Conservation (phyloP, 1,139 yeast species). For the Kodamaea suecica region DNA sequence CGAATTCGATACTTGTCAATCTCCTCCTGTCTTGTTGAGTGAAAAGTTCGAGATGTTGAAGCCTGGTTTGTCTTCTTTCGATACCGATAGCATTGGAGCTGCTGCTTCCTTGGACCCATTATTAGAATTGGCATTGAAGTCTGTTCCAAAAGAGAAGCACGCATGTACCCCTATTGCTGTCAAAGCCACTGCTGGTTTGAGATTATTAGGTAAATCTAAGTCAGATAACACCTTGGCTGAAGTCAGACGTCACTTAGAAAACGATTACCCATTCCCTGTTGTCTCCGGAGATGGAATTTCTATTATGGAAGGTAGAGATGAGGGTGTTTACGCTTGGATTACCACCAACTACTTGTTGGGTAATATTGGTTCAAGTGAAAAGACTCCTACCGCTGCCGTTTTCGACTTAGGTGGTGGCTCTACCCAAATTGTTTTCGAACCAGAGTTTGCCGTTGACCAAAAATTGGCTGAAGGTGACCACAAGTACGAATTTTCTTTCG, state of each 20-base stretch:
- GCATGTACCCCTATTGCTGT: constrained; percentile 90
- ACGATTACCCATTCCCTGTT: constrained; percentile 85
- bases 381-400: constrained; percentile 87
- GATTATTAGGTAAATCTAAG: constrained; percentile 77
- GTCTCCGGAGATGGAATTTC: constrained; percentile 75
- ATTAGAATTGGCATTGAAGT: constrained; percentile 65
- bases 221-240: constrained; percentile 67
- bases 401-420: constrained; percentile 99
- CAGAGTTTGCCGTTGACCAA: constrained; percentile 53
- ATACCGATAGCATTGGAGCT: constrained; percentile 77
- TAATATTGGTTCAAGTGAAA: constrained; percentile 75
- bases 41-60: constrained; percentile 87
- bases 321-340: constrained; percentile 99
- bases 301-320: constrained; percentile 94
- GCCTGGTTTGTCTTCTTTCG: constrained; percentile 89
- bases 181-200: constrained; percentile 96
- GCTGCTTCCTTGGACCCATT: constrained; percentile 84
- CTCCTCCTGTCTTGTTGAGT: constrained; percentile 73
- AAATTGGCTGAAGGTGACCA: constrained; percentile 84
- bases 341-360: constrained; percentile 91
- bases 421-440: constrained; percentile 97
- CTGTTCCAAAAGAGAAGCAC: constrained; percentile 71
- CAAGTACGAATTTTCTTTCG: constrained; percentile 75
- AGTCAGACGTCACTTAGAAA: constrained; percentile 71
- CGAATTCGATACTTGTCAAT: constrained; percentile 78